Evolutionary conservation across 2,329 filamentous ascomycete genomes (phyloP).

Genomic region (Fusarium devonianum): DNA sequence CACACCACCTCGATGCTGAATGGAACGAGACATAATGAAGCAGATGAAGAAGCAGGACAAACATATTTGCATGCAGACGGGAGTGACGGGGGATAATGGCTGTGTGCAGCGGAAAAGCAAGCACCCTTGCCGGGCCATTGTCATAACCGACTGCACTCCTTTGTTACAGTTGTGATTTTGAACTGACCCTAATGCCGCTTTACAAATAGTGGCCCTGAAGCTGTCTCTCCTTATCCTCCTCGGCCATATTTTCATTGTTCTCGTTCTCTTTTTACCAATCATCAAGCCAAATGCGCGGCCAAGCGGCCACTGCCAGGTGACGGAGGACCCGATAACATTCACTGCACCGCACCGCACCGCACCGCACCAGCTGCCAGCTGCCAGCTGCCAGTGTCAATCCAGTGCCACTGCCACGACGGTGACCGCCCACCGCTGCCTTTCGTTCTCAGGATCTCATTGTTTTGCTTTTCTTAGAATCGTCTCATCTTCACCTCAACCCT

Average conservation of each 20-base stretch:
- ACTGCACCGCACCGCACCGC: no score
- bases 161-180: background rate
- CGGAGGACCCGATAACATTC: slow-evolving; percentile 4
- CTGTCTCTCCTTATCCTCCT: background rate
- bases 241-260: background rate
- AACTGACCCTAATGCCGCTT: background rate
- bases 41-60: slow-evolving; percentile 2
- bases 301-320: slow-evolving; percentile 8
- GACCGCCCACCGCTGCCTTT: background rate
- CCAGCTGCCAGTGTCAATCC: slow-evolving; percentile 9
- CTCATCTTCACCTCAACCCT: background rate
- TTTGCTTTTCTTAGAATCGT: background rate
- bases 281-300: background rate
- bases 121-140: slow-evolving; percentile 20
- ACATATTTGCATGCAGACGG: slow-evolving; percentile 4
- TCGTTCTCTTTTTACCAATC: background rate
- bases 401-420: slow-evolving; percentile 4
- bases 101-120: slow-evolving; percentile 33
- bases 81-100: slow-evolving; percentile 18
- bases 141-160: slow-evolving; percentile 15
- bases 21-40: no score
- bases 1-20: no score
- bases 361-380: no score
- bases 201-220: background rate
- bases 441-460: background rate